phyloP scores from a whole-genome alignment of 441 rosid species.

The Jatropha podagrica region DNA sequence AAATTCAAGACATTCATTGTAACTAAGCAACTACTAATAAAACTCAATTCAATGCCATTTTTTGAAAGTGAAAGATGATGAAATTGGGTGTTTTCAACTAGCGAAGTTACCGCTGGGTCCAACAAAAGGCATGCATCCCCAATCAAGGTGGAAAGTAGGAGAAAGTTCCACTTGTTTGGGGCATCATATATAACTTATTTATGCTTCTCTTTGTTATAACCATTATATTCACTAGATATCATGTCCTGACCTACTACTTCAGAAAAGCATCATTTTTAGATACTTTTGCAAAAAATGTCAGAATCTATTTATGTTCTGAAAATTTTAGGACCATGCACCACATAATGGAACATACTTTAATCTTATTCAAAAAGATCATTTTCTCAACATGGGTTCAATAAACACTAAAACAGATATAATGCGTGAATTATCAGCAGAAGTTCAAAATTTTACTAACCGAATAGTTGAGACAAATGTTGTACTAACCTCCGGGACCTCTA shows the following conservation, averaged over 20 bases:
- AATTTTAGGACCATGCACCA: background rate
- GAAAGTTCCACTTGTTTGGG: no score
- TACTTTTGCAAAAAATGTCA: background rate
- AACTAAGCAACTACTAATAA: background rate
- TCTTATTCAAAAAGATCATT: background rate
- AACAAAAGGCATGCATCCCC: no score
- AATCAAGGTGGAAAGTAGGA: no score
- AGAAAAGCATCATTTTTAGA: background rate
- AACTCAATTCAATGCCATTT: background rate
- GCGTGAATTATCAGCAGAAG: background rate
- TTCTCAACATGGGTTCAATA: background rate
- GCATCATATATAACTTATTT: no score
- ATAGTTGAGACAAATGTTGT: background rate
- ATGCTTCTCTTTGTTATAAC: no score
- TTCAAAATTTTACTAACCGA: constrained; percentile 2
- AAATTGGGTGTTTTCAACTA: no score
- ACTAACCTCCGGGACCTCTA: constrained; percentile 97
- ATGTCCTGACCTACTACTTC: background rate
- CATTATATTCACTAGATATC: no score
- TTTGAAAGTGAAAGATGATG: no score
- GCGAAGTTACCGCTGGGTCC: no score
- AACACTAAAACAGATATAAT: background rate
- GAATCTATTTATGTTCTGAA: background rate
- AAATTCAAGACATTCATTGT: background rate
- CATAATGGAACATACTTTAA: background rate